Conservation (phyloP, 257 asterid genomes). For the Nicotiana tomentosiformis region DNA sequence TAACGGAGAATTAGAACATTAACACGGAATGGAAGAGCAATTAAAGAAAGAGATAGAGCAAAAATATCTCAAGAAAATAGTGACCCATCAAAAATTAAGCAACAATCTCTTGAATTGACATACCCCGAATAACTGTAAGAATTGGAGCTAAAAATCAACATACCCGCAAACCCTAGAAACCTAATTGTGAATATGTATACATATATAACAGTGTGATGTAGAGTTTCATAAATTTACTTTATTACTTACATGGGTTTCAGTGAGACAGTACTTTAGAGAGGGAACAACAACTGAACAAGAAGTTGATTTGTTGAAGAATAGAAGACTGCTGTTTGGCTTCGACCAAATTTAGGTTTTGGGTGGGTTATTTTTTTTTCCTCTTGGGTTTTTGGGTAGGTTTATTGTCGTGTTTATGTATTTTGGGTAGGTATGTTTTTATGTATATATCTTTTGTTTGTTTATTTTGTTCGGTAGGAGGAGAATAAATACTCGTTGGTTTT, state of each 20-base stretch:
- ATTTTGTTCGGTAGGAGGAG: too few relatives aligned
- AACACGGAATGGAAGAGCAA: not conserved
- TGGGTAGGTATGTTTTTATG: not conserved
- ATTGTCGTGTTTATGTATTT: not conserved
- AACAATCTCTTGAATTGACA: not conserved
- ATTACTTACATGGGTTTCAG: not conserved
- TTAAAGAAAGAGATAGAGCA: not conserved
- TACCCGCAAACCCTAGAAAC: not conserved
- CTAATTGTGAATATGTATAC: not conserved
- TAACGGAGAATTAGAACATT: not conserved
- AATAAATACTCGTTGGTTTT: too few relatives aligned
- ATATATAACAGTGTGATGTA: not conserved
- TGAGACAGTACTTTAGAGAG: not conserved
- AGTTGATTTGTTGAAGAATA: not conserved
- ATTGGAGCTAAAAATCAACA: not conserved
- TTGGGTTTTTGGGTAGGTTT: not conserved
- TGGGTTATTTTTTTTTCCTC: not conserved
- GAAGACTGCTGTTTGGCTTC: not conserved
- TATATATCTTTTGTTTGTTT: too few relatives aligned
- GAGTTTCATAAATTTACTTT: not conserved
- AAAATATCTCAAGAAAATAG: not conserved
- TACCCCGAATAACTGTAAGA: not conserved
- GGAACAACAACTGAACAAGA: not conserved
- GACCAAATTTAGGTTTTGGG: constrained; percentile 4
- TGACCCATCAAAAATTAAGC: not conserved